A percentile compares a stretch with the other conserved stretches of the same genome.
Evolutionary conservation across 352 stramenopile genomes (phyloP).

Genomic region (Phytophthora niederhauseri): DNA sequence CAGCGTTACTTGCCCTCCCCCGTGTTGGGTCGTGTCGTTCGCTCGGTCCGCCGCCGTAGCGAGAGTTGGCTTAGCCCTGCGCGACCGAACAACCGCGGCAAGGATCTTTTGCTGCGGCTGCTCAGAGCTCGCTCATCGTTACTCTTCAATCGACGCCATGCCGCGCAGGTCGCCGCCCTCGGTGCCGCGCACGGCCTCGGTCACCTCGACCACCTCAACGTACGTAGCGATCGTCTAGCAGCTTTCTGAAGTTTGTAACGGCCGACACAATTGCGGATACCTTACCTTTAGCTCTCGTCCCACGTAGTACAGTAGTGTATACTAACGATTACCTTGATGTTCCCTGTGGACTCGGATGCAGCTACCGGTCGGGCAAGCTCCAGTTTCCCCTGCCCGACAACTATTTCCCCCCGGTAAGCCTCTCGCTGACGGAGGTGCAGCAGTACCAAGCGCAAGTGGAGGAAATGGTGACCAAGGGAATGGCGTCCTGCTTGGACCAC

Average conservation of each 20-base stretch:
- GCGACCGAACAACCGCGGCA: slow-evolving; percentile 26
- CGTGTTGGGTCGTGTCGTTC: slow-evolving; percentile 24
- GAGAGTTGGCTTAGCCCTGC: slow-evolving; percentile 20
- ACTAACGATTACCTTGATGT: slow-evolving; percentile 15
- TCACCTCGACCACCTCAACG: slow-evolving; percentile 29
- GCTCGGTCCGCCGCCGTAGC: slow-evolving; percentile 20
- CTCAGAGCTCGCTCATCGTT: slow-evolving; percentile 13
- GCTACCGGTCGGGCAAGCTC: slow-evolving; percentile 32
- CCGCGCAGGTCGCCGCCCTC: slow-evolving; percentile 36
- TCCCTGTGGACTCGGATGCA: slow-evolving; percentile 8
- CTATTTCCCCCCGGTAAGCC: slow-evolving; percentile 43
- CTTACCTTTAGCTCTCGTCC: slow-evolving; percentile 1
- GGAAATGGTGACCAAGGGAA: slow-evolving; percentile 25
- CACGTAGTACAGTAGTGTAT: neutral
- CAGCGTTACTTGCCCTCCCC: slow-evolving; percentile 14
- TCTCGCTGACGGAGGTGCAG: slow-evolving; percentile 41
- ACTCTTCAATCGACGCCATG: slow-evolving; percentile 36
- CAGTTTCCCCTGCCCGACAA: slow-evolving; percentile 51
- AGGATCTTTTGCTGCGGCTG: slow-evolving; percentile 15
- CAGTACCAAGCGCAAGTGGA: slow-evolving; percentile 36
- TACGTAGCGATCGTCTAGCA: slow-evolving; percentile 14
- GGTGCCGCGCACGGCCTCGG: slow-evolving; percentile 26
- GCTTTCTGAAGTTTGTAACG: slow-evolving; percentile 39
- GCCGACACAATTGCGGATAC: slow-evolving; percentile 6
- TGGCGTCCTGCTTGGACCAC: slow-evolving; percentile 41